Evolutionary conservation across 2,329 filamentous ascomycete genomes (phyloP), one percentile per base, ranked within the genome.

Genomic region (Drechslera avenae): DNA sequence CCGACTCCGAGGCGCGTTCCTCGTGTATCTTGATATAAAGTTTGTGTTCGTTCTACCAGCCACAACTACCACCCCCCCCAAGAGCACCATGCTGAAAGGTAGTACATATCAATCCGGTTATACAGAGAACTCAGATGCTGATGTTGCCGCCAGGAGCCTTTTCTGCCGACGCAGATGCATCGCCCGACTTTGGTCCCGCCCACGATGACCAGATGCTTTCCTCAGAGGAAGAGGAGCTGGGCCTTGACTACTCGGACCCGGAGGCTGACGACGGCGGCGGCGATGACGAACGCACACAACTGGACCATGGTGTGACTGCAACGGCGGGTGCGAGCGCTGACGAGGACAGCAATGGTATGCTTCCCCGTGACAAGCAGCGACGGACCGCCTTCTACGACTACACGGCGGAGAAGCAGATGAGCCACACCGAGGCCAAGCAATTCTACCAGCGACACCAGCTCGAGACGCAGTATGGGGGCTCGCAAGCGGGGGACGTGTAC

Each of bases 321-420:
- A 59, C 52, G 8, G 54, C 43, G 41, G 59, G 59, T 42, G 58
- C 64, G 45, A 61, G 59, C 49, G 33, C 68, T 23, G 63, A 69
- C 32, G 63, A 64, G 7, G 69, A 63, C 33, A 60, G 57, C 39
- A 59, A 60, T 54, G 70, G 69, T 30, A 62, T 79, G 66, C 72
- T 81, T 34, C 75, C 76, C 34, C 69, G 79, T 62, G 79, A 81
- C 63, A 79, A 77, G 67, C 81, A 84, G 68, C 76, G 80, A 50
- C 87, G 87, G 70, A 96, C 91, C 7, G 90, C 92, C 16, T 95
- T 91, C 70, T 97, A 96, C 76, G 92, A 97, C 74, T 91, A 93
- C 67, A 88, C 93, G 44, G 89, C 90, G 45, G 94, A 99, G 75
- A 95, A 94, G 66, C 90, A 93, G 68, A 89, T 96, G 86, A 95